Percentiles rank a stretch among this genome's conserved stretches.
These are phyloP conservation scores for Boletus mariae DNA, from an alignment of 1,284 basidiomycete species.

Conservation along the genomic window DNA sequence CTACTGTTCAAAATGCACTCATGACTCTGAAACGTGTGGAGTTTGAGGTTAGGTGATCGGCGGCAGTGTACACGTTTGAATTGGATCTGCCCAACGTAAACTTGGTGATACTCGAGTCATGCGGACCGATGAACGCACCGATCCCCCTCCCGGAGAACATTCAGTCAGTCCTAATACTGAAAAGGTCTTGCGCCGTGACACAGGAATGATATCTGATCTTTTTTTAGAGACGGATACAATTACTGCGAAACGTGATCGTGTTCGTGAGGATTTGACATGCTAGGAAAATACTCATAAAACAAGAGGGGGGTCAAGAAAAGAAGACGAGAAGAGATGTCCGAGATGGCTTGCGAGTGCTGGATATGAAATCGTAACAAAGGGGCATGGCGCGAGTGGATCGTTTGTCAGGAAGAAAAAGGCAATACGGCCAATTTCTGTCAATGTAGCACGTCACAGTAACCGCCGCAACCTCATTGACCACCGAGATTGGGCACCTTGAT, in stretches of 20 bases:
- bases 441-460: slow-evolving; percentile 4
- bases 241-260: background rate
- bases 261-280: background rate
- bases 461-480: slow-evolving; percentile 13
- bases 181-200: background rate
- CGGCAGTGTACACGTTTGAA: no score
- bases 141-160: background rate
- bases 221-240: background rate
- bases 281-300: background rate
- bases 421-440: background rate
- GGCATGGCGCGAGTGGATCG: background rate
- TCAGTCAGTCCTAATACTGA: background rate
- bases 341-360: no score
- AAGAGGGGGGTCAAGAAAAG: background rate
- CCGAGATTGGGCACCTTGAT: slow-evolving; percentile 56
- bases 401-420: background rate
- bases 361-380: background rate
- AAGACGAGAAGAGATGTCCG: background rate
- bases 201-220: background rate
- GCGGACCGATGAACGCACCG: background rate
- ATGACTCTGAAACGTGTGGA: background rate
- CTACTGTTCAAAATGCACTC: background rate
- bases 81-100: no score
- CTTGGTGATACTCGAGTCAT: background rate
- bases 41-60: no score